Evolutionary conservation across 192 early-diverging fungal species (phyloP), one percentile per base, ranked within the genome.

Genomic region (Dissophora globulifera): DNA sequence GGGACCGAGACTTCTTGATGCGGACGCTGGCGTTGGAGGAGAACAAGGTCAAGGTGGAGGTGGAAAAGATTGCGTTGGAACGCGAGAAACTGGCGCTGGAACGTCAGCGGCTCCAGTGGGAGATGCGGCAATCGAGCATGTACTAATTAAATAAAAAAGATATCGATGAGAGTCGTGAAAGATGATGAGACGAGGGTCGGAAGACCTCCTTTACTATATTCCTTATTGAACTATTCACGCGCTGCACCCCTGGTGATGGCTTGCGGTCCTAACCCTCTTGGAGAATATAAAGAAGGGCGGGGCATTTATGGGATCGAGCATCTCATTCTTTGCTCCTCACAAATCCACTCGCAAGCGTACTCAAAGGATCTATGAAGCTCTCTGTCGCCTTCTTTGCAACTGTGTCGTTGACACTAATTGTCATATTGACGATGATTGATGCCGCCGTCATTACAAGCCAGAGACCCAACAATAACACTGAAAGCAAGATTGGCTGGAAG

Each of bases 21-120:
- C 30, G 63, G 40, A 57, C 33, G 13, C 19, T 76, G 33, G 63
- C 63, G 5, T 55, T 76, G 51, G 63, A 76, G 42, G 72, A 76
- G 42, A 31, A 58, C 1, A 58, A 42, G 26, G 58, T 62, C 35
- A 59, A 76, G 26, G 50, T 67, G 19, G 58, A 76, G 33, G 29
- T 67, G 0, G 64, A 67, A 10, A 60, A 66, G 35, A 54, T 76
- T 42, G 72, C 64, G 15, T 42, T 76, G 8, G 64, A 66, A 38
- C 63, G 72, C 8, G 63, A 64, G 11, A 45, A 31, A 50, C 19
- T 76, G 27, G 64, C 50, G 2, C 38, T 76, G 0, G 72, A 76
- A 33, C 49, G 64, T 4, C 10, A 58, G 22, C 42, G 56, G 1
- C 38, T 76, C 15, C 55, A 76, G 33, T 64, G 64, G 62, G 64